Percentiles rank a stretch among this genome's conserved stretches.
Conservation (phyloP, 768 basidiomycete genomes). For the Myochromella boudieri region DNA sequence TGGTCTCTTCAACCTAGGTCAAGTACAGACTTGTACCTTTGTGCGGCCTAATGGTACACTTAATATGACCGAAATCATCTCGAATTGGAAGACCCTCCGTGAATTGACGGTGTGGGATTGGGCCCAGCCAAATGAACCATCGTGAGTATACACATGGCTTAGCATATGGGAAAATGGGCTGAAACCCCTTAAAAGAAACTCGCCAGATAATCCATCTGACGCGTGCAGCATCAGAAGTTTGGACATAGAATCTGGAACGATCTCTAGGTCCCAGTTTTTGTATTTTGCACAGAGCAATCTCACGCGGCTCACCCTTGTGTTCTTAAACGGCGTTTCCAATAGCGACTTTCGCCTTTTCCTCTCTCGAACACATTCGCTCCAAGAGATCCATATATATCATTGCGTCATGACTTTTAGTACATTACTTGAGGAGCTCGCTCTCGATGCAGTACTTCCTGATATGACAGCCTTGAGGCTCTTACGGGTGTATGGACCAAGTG, state of each 20-base stretch:
- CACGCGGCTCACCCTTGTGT: neutral
- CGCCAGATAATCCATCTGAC: neutral
- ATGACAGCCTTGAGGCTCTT: neutral
- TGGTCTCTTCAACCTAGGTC: neutral
- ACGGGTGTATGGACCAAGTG: too few relatives aligned
- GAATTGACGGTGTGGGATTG: too few relatives aligned
- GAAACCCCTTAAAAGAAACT: neutral
- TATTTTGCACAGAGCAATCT: neutral
- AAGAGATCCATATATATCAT: neutral
- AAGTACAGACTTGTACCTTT: too few relatives aligned
- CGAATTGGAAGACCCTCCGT: too few relatives aligned
- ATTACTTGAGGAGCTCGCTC: neutral
- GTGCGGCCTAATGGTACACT: too few relatives aligned
- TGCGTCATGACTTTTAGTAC: neutral
- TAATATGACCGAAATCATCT: too few relatives aligned
- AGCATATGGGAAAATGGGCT: neutral
- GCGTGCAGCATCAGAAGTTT: neutral
- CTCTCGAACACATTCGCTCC: neutral
- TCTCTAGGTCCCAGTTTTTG: neutral
- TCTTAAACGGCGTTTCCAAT: neutral
- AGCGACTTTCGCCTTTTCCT: neutral
- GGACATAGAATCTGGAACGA: neutral
- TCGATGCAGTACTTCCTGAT: neutral
- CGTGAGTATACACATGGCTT: neutral
- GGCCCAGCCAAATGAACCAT: too few relatives aligned